Percentiles rank a stretch among this genome's conserved stretches.
Evolutionary conservation across 2,329 filamentous ascomycete genomes (phyloP).

Genomic region (Paraconiothyrium brasiliense): DNA sequence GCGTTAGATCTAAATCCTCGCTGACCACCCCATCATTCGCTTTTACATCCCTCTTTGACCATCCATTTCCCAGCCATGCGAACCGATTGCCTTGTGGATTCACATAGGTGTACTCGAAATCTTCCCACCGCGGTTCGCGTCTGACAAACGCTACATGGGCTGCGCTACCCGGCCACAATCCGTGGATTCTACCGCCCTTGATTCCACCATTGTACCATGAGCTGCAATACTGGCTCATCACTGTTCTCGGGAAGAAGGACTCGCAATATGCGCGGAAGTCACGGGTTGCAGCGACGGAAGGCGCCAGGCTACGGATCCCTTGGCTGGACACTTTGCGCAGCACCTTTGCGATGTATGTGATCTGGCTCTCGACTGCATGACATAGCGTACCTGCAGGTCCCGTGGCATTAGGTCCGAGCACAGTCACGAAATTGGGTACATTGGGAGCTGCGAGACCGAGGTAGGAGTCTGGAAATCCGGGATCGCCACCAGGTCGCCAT

Average conservation of each 20-base stretch:
- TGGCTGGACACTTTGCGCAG: slow-evolving; percentile 71
- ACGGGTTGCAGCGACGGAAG: slow-evolving; percentile 65
- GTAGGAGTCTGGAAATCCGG: slow-evolving; percentile 40
- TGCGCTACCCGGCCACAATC: slow-evolving; percentile 73
- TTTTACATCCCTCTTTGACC: slow-evolving; percentile 63
- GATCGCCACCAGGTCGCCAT: slow-evolving; percentile 54
- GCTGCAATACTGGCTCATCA: slow-evolving; percentile 67
- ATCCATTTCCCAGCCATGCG: slow-evolving; percentile 71
- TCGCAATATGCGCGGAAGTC: slow-evolving; percentile 67
- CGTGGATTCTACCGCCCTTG: slow-evolving; percentile 69
- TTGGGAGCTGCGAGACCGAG: slow-evolving; percentile 34
- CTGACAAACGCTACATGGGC: slow-evolving; percentile 66
- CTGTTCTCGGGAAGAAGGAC: slow-evolving; percentile 58
- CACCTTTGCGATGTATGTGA: slow-evolving; percentile 70
- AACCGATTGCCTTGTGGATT: slow-evolving; percentile 59
- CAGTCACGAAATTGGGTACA: slow-evolving; percentile 60
- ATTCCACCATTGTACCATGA: slow-evolving; percentile 72
- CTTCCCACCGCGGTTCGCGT: slow-evolving; percentile 50
- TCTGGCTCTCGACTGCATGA: slow-evolving; percentile 70
- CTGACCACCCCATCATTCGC: slow-evolving; percentile 46
- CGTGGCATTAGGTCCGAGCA: slow-evolving; percentile 56
- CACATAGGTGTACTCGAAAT: slow-evolving; percentile 61
- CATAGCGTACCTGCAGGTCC: slow-evolving; percentile 71
- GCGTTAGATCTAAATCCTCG: slow-evolving; percentile 65
- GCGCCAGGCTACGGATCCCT: slow-evolving; percentile 68